These are phyloP conservation scores for Dactylorhiza incarnata DNA, from an alignment of 106 monocot species.

Conservation along the genomic window DNA sequence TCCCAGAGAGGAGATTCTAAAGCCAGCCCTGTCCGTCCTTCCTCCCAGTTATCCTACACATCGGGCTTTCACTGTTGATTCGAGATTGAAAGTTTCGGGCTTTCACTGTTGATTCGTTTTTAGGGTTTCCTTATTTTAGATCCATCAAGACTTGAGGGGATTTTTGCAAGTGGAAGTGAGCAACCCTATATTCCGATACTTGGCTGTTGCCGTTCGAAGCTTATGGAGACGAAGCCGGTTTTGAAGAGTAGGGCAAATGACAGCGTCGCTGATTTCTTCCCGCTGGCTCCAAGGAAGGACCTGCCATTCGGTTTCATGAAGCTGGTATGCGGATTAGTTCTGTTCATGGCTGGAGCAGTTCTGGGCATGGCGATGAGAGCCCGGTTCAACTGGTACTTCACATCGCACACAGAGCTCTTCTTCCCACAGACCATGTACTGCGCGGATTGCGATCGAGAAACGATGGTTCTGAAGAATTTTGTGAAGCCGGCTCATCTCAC, in stretches of 20 bases:
- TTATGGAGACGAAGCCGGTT: constrained; percentile 12
- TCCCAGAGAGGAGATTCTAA: too few species aligned
- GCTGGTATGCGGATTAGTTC: constrained; percentile 27
- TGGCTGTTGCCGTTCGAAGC: neutral
- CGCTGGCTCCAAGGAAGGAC: constrained; percentile 22
- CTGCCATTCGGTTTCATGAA: constrained; percentile 26
- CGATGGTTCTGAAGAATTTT: constrained; percentile 5
- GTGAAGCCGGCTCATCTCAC: constrained; percentile 8
- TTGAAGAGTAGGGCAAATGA: constrained; percentile 11
- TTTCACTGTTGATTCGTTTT: too few species aligned
- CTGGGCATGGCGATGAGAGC: constrained; percentile 47
- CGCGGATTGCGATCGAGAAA: constrained; percentile 1
- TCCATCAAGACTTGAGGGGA: too few species aligned
- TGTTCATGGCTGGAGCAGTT: constrained; percentile 60
- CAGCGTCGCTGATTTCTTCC: constrained; percentile 8
- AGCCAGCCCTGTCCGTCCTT: too few species aligned
- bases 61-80: too few species aligned
- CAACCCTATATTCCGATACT: neutral
- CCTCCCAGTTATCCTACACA: too few species aligned
- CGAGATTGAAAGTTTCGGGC: too few species aligned
- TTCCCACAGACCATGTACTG: constrained; percentile 30
- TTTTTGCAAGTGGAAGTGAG: neutral
- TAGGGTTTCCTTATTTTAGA: too few species aligned
- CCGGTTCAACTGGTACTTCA: constrained; percentile 43
- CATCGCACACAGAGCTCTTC: constrained; percentile 35